Evolutionary conservation across 768 basidiomycete species (phyloP), one percentile per base, ranked within the genome.

Genomic region (Filobasidium wieringae): DNA sequence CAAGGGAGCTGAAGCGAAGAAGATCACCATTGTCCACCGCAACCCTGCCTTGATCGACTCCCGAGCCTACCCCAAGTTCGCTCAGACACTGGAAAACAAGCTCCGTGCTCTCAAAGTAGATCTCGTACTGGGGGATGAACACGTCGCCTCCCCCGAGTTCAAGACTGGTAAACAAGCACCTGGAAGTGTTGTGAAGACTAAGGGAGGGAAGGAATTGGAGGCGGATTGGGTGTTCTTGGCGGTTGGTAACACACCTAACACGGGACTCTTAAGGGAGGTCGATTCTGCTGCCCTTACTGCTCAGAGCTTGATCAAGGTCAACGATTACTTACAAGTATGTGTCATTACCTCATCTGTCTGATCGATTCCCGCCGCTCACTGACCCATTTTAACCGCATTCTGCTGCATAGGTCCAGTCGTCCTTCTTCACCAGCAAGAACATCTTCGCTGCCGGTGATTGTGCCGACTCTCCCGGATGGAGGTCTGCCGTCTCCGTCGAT

Each of bases 401-500:
- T 14, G n/a, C n/a, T n/a, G n/a, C n/a, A 24, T 45, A 67, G 66
- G 57, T 67, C 51, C 41, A 55, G 45, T 65, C 64, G 22, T 64
- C 52, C 19, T 40, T 58, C 11, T 57, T 69, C 40, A 41, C 47
- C 27, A 39, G 24, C 17, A 22, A 41, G 31, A 63, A 66, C 53
- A 68, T 68, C 53, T 72, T 64, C 51, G 68, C 69, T 39, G 64
- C 68, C 40, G 71, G 71, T 29, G 71, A 72, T 58, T 58, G 55
- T 32, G 63, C 57, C 43, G 61, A 63, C 41, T 55, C 65, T 15
- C 65, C 65, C 17, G 71, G 69, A 14, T 68, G 65, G 63, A 66
- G 69, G 57, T 66, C 68, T 2, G 32, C 33, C 34, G 57, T 66
- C 43, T 57, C 47, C 7, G 67, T 66, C n/a, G 39, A 41, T 6